These are phyloP conservation scores for Podila clonocystis DNA, from an alignment of 192 early-diverging fungal species.

Conservation along the genomic window DNA sequence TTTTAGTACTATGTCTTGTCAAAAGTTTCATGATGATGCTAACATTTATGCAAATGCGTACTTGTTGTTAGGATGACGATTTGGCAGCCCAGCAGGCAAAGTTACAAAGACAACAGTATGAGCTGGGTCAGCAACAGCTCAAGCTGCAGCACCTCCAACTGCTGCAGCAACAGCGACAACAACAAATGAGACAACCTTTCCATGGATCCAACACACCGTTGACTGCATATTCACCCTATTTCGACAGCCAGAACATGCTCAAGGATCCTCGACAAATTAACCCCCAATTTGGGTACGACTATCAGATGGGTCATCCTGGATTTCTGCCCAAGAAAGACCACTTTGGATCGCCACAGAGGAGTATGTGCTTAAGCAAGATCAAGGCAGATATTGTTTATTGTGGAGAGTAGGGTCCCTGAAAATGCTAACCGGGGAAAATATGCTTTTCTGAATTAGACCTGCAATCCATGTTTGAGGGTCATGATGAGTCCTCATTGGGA, in stretches of 20 bases:
- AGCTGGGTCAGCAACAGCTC: slow-evolving; percentile 58
- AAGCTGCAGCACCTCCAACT: slow-evolving; percentile 51
- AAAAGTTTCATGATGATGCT: not conserved
- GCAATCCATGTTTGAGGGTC: slow-evolving; percentile 45
- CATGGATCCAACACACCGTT: slow-evolving; percentile 50
- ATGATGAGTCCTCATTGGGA: slow-evolving; percentile 45
- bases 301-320: slow-evolving; percentile 30
- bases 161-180: slow-evolving; percentile 22
- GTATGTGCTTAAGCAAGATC: slow-evolving; percentile 5
- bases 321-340: slow-evolving; percentile 35
- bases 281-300: slow-evolving; percentile 46
- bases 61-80: slow-evolving; percentile 49
- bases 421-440: not conserved
- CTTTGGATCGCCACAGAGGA: slow-evolving; percentile 16
- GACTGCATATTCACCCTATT: slow-evolving; percentile 45
- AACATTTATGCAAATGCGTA: not conserved
- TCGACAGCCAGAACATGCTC: slow-evolving; percentile 42
- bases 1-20: too few relatives aligned
- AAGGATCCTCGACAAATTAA: slow-evolving; percentile 45
- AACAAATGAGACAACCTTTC: slow-evolving; percentile 18
- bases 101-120: slow-evolving; percentile 51
- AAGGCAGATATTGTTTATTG: too few relatives aligned
- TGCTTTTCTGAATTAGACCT: slow-evolving; percentile 12
- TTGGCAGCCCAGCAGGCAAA: slow-evolving; percentile 53
- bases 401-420: too few relatives aligned